phyloP scores from a whole-genome alignment of 2,329 filamentous ascomycete genomes.

The Talaromyces sp. region DNA sequence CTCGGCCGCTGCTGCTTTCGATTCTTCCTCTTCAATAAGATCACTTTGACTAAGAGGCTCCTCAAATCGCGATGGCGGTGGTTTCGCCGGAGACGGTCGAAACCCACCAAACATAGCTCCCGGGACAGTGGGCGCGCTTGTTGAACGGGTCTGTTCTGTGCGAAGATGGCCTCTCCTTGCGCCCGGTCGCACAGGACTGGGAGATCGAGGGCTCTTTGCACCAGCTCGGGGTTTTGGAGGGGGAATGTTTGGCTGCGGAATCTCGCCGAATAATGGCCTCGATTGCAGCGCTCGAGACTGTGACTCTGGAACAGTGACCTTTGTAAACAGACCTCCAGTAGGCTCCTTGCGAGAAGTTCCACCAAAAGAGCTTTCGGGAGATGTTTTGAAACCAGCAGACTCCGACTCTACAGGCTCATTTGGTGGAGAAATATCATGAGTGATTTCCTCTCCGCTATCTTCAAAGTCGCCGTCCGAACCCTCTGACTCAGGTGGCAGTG shows the following conservation, averaged over 20 bases:
- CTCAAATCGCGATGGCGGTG: constrained; percentile 9
- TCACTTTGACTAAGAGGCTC: constrained; percentile 20
- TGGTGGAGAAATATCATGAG: constrained; percentile 33
- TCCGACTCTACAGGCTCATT: constrained; percentile 26
- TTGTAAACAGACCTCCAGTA: constrained; percentile 38
- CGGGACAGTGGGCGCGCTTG: constrained; percentile 34
- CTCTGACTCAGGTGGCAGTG: constrained; percentile 34
- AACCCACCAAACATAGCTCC: constrained; percentile 32
- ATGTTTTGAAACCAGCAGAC: constrained; percentile 35
- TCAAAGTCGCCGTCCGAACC: constrained; percentile 39
- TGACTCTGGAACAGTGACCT: constrained; percentile 28
- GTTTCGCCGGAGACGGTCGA: constrained; percentile 2
- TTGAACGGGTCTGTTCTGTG: constrained; percentile 31
- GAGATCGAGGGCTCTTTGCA: constrained; percentile 39
- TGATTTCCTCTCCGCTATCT: constrained; percentile 45
- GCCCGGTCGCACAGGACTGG: constrained; percentile 41
- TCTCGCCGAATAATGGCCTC: constrained; percentile 42
- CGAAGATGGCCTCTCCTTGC: constrained; percentile 27
- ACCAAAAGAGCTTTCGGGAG: constrained; percentile 44
- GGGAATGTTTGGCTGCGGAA: constrained; percentile 36
- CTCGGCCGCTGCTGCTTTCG: constrained; percentile 27
- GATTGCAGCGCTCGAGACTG: constrained; percentile 24
- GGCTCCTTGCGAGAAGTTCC: constrained; percentile 32
- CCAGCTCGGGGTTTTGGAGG: constrained; percentile 29
- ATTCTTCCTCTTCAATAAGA: constrained; percentile 24